Evolutionary conservation across 2,329 filamentous ascomycete genomes (phyloP), one percentile per base, ranked within the genome.

Genomic region (Ophiostoma perfectum): DNA sequence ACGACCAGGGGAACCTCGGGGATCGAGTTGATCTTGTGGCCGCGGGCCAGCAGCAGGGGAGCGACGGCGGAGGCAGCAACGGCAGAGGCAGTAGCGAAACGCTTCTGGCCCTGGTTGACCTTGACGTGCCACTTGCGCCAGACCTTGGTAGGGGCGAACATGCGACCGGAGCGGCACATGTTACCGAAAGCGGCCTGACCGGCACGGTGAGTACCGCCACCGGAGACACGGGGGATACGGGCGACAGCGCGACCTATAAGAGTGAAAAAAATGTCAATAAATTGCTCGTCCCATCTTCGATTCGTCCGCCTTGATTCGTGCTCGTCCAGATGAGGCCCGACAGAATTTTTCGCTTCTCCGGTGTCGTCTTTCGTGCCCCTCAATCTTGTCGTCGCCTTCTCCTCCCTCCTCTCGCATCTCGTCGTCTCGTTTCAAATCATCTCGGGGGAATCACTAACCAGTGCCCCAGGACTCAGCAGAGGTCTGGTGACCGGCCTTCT

Each of bases 111-210:
- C 83, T 96, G 88, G 88, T 96, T 97, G 89, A 99, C 88, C 93
- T 98, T 98, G 87, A 97, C 88, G 88, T 99, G 95, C 96, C 95
- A 99, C 88, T 97, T 97, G 82, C 95, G 89, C 96, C 95, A 99
- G 86, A 97, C 91, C 90, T 99, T 99, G 84, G 95, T 99, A 76
- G 95, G 95, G 77, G 95, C 95, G 86, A 99, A 99, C 95, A 99
- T 99, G 86, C 95, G 95, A 87, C 96, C 95, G 81, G 94, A 97
- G 82, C 95, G 93, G 87, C 95, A 99, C 93, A 94, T 93, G 91
- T 99, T 99, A 92, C 95, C 95, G 84, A 98, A 99, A 77, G 95
- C 95, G 83, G 95, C 95, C 88, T 99, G 95, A 87, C 95, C 95
- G 80, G 95, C 95, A 88, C 95, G 94, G 90, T 99, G 95, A 82